Evolutionary conservation across 192 early-diverging fungal species (phyloP).

Genomic region (Entomortierella parvispora): DNA sequence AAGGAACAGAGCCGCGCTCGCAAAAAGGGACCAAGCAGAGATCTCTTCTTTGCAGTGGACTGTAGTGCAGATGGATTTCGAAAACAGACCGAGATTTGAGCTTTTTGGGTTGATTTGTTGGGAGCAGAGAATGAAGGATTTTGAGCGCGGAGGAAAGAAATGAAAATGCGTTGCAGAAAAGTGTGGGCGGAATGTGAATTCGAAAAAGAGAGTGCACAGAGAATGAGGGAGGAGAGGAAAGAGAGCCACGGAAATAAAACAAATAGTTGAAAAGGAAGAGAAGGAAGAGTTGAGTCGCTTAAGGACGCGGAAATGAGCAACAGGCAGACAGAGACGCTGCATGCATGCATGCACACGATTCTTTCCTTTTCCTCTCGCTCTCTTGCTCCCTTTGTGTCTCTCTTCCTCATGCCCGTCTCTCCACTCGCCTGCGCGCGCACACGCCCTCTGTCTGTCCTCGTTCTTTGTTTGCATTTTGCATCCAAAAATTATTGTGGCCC

Average conservation of each 20-base stretch:
- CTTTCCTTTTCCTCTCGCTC: slow-evolving; percentile 5
- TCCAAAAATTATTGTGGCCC: no score
- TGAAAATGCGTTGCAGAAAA: neutral
- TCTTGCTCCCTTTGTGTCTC: neutral
- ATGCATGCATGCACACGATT: neutral
- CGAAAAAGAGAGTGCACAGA: neutral
- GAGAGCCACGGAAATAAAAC: neutral
- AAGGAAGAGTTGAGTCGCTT: neutral
- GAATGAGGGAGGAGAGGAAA: neutral
- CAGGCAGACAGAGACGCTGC: neutral
- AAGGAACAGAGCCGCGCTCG: neutral
- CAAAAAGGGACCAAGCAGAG: neutral
- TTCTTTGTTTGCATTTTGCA: neutral
- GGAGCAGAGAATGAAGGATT: neutral
- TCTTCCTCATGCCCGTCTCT: no score
- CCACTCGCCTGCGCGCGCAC: no score
- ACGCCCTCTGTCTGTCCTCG: neutral
- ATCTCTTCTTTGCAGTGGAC: no score
- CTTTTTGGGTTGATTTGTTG: no score
- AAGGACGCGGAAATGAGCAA: neutral
- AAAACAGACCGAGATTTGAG: no score
- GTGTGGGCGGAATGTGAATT: neutral
- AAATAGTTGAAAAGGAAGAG: neutral
- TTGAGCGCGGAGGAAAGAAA: neutral
- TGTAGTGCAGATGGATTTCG: no score